These are phyloP conservation scores for Pachysolen tannophilus DNA, from an alignment of 805 yeast species.

Conservation along the genomic window DNA sequence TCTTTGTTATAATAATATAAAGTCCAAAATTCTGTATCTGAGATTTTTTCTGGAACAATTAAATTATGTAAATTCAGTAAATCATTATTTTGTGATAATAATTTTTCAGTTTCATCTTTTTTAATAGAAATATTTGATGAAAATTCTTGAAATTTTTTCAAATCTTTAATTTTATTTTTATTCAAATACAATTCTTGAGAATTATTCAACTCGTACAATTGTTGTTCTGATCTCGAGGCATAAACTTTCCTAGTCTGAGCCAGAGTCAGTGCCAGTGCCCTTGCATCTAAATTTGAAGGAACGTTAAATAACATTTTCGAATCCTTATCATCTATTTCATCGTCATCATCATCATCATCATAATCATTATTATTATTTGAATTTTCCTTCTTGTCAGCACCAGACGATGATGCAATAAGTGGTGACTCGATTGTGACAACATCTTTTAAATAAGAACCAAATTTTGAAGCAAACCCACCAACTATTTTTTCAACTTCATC, in stretches of 20 bases:
- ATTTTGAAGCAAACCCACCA: constrained; percentile 44
- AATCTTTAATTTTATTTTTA: constrained; percentile 26
- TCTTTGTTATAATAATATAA: constrained; percentile 51
- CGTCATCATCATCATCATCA: constrained; percentile 11
- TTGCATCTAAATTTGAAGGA: too few relatives aligned
- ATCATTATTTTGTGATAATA: constrained; percentile 41
- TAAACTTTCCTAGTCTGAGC: constrained; percentile 28
- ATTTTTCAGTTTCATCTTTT: constrained; percentile 38
- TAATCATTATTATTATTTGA: too few relatives aligned
- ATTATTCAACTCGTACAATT: constrained; percentile 45
- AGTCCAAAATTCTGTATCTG: constrained; percentile 66
- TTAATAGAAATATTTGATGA: constrained; percentile 18
- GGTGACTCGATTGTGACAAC: constrained; percentile 24
- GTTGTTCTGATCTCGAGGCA: constrained; percentile 56
- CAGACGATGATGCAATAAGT: constrained; percentile 6
- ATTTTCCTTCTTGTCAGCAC: constrained; percentile 1
- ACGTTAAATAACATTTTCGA: constrained; percentile 36
- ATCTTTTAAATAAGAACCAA: constrained; percentile 47
- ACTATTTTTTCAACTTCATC: constrained; percentile 70
- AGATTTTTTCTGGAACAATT: constrained; percentile 54
- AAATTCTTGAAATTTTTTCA: constrained; percentile 25
- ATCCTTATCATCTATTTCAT: constrained; percentile 21
- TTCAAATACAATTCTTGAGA: constrained; percentile 35
- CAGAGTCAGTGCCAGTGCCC: too few relatives aligned
- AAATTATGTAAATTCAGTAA: constrained; percentile 47